These are phyloP conservation scores for Colletotrichum sp. DNA, from an alignment of 2,329 filamentous ascomycete species.

Conservation along the genomic window DNA sequence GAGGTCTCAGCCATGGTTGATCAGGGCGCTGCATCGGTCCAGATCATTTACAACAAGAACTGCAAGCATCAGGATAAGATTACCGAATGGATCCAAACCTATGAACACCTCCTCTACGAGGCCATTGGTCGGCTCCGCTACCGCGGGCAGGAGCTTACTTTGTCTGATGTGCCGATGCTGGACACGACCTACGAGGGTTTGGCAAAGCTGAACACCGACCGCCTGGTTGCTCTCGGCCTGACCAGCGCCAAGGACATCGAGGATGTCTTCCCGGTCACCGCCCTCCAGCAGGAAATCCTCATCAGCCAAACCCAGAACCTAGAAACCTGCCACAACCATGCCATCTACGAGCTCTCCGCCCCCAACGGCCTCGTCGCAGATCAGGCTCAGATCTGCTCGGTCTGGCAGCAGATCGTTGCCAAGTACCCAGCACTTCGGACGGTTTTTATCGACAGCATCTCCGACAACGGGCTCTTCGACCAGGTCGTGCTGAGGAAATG, in stretches of 20 bases:
- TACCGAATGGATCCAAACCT: constrained; percentile 49
- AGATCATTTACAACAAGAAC: constrained; percentile 48
- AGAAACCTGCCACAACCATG: constrained; percentile 47
- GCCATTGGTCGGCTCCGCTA: constrained; percentile 44
- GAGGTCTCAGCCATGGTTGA: constrained; percentile 55
- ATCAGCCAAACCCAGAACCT: constrained; percentile 47
- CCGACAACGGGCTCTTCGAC: constrained; percentile 53
- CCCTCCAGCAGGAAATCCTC: constrained; percentile 54
- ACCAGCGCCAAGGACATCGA: constrained; percentile 50
- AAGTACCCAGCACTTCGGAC: constrained; percentile 52
- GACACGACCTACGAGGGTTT: constrained; percentile 52
- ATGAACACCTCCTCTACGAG: constrained; percentile 50
- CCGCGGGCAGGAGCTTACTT: constrained; percentile 51
- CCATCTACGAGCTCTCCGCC: constrained; percentile 52
- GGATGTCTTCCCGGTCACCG: constrained; percentile 52
- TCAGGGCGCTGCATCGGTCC: constrained; percentile 47
- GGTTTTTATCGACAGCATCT: constrained; percentile 56
- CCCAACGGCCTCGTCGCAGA: constrained; percentile 43
- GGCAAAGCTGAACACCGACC: constrained; percentile 45
- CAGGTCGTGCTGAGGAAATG: constrained; percentile 51
- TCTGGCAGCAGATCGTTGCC: constrained; percentile 54
- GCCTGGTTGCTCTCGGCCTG: constrained; percentile 44
- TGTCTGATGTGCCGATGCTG: constrained; percentile 53
- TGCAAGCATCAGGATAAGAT: constrained; percentile 48
- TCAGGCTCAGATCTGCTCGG: constrained; percentile 48